Evolutionary conservation across 2,329 filamentous ascomycete species (phyloP), one percentile per base, ranked within the genome.

Genomic region (Pseudogymnoascus sp.): DNA sequence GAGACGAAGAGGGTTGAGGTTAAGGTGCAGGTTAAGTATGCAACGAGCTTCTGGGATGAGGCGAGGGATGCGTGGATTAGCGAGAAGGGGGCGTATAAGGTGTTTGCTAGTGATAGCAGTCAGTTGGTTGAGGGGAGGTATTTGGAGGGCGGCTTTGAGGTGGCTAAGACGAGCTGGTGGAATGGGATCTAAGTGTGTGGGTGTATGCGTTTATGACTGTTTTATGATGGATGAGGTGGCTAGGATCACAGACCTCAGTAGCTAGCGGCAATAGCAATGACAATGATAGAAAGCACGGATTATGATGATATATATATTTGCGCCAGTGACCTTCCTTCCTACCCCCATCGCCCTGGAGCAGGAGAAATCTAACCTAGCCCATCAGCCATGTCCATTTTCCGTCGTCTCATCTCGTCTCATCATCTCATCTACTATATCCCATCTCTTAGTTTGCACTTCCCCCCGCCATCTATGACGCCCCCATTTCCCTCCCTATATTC

Each of bases 31-130:
- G 64, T 69, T 36, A 71, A 75, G 62, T 69, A 69, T 31, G 76
- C 75, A 11, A 75, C 73, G 8, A 76, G 74, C 59, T 77, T 76
- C 68, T 79, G 77, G 76, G 73, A 75, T 60, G 76, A 77, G 67
- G 74, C 72, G 42, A 72, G 75, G 64, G 70, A 70, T 18, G 72
- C 68, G 65, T 78, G 77, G 77, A 72, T 73, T 23, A 74, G 72
- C 23, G 75, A 77, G 38, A 68, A 72, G 12, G 77, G 76, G 6
- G 63, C 46, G 1, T 78, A 78, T 62, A 70, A 73, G 25, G 71
- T 77, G n/a, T 68, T 75, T 36, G 72, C 42, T 3, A 42, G 31
- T 31, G 42, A 40, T 38, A 37, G 42, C 31, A 61, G 36, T 18
- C 59, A 43, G 23, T 31, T 38, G 36, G 59, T 37, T 66, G 43